A percentile compares a stretch with the other conserved stretches of the same genome.
These are phyloP conservation scores for Inga laurina DNA, from an alignment of 306 rosid species.

Conservation along the genomic window DNA sequence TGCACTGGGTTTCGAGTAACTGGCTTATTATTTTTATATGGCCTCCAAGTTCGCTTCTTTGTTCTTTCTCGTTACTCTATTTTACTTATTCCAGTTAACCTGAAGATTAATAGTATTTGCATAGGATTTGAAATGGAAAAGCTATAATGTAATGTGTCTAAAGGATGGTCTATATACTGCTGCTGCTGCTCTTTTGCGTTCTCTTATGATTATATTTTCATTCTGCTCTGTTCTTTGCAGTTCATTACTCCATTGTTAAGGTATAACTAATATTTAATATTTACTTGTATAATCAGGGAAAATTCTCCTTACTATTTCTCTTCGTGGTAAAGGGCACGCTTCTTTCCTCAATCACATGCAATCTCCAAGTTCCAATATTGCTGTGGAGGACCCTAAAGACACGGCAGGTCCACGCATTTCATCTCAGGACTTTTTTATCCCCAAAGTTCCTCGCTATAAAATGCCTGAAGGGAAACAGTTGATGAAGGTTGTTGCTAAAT, in stretches of 20 bases:
- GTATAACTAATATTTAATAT: constrained; percentile 10
- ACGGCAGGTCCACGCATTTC: constrained; percentile 30
- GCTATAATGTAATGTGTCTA: neutral
- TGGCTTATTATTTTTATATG: neutral
- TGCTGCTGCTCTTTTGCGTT: neutral
- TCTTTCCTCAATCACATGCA: constrained; percentile 25
- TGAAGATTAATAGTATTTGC: neutral
- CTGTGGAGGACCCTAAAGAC: constrained; percentile 40
- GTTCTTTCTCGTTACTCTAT: neutral
- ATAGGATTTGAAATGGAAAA: constrained; percentile 1
- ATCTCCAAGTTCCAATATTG: constrained; percentile 35
- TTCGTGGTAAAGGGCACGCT: constrained; percentile 52
- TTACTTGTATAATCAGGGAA: constrained; percentile 58
- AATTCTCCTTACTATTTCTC: constrained; percentile 68
- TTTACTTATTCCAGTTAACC: neutral
- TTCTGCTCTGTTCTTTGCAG: neutral
- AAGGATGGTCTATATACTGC: neutral
- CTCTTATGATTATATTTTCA: neutral
- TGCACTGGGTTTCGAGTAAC: constrained; percentile 16
- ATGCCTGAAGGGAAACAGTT: constrained; percentile 53
- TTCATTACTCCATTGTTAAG: constrained; percentile 6
- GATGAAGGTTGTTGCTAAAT: constrained; percentile 45
- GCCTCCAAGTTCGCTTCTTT: neutral
- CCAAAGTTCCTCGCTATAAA: constrained; percentile 41
- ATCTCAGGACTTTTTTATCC: constrained; percentile 14